Evolutionary conservation across 805 yeast species (phyloP).

Genomic region (Jamesozyma hellenica): DNA sequence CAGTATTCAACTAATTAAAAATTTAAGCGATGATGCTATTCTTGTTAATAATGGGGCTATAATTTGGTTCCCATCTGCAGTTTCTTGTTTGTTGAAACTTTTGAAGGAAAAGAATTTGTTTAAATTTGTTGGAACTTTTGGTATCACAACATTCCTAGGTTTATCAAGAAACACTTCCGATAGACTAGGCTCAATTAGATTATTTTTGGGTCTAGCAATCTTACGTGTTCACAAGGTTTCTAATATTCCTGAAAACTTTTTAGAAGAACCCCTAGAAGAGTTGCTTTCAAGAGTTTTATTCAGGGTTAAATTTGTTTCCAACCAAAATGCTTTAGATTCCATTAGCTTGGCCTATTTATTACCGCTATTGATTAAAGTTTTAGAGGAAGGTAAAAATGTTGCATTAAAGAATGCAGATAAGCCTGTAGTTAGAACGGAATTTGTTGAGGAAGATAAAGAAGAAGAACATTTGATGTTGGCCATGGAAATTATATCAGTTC

Average conservation of each 20-base stretch:
- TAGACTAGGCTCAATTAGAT: constrained; percentile 42
- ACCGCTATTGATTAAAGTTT: constrained; percentile 61
- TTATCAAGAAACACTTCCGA: constrained; percentile 44
- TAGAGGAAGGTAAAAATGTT: constrained; percentile 53
- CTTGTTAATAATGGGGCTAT: constrained; percentile 53
- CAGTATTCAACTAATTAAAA: constrained; percentile 42
- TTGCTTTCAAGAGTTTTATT: constrained; percentile 60
- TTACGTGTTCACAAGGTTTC: constrained; percentile 45
- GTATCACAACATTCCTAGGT: constrained; percentile 42
- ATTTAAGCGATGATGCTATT: constrained; percentile 42
- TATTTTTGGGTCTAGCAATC: constrained; percentile 58
- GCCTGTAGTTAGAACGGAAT: constrained; percentile 49
- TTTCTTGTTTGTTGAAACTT: constrained; percentile 38
- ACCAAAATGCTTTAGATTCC: constrained; percentile 60
- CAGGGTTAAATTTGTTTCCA: constrained; percentile 63
- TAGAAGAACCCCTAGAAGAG: constrained; percentile 43
- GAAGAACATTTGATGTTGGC: constrained; percentile 78
- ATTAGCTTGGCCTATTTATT: constrained; percentile 60
- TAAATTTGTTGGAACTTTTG: constrained; percentile 35
- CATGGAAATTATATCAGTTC: constrained; percentile 61
- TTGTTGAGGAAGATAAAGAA: constrained; percentile 72
- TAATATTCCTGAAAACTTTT: constrained; percentile 36
- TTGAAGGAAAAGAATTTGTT: constrained; percentile 29
- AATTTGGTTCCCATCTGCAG: constrained; percentile 66
- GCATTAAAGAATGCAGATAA: constrained; percentile 46